Evolutionary conservation across 495 filamentous ascomycete species (phyloP).

Genomic region (Aspergillus wentii): DNA sequence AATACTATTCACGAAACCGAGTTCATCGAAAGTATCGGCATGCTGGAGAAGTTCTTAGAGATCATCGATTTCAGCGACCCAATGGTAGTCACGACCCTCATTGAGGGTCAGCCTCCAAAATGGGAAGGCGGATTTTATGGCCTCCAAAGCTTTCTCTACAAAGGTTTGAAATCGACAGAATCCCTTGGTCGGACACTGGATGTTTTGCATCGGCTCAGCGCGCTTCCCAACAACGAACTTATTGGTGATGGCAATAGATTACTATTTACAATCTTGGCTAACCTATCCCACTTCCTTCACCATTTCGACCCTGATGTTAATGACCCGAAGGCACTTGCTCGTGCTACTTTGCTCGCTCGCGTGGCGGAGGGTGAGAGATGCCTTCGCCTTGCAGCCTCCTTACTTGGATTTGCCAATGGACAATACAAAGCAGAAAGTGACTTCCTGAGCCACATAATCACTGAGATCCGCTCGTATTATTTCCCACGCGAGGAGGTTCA

Average conservation of each 20-base stretch:
- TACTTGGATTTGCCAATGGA: conserved; percentile 65
- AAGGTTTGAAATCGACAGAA: conserved; percentile 82
- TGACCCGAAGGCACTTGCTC: conserved; percentile 49
- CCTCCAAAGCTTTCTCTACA: conserved; percentile 78
- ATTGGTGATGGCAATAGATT: conserved; percentile 77
- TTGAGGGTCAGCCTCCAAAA: conserved; percentile 72
- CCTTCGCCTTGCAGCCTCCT: conserved; percentile 41
- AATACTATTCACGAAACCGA: conserved; percentile 94
- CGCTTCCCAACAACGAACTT: conserved; percentile 72
- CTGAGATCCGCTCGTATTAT: conserved; percentile 71
- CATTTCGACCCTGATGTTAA: conserved; percentile 63
- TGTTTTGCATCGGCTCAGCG: conserved; percentile 70
- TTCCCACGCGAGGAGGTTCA: conserved; percentile 81
- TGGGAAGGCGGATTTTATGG: conserved; percentile 93
- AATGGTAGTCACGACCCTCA: conserved; percentile 59
- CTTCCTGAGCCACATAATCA: conserved; percentile 70
- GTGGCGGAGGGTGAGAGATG: conserved; percentile 64
- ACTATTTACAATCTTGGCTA: conserved; percentile 79
- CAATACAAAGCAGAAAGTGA: conserved; percentile 68
- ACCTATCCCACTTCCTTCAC: conserved; percentile 82
- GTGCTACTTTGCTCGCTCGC: conserved; percentile 63
- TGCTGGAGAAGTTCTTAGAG: conserved; percentile 82
- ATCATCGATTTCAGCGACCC: conserved; percentile 78
- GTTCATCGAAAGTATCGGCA: conserved; percentile 83
- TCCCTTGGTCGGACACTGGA: conserved; percentile 73